Evolutionary conservation across 2,329 filamentous ascomycete species (phyloP), one percentile per base, ranked within the genome.

Genomic region (Aspergillus pseudoglaucus): DNA sequence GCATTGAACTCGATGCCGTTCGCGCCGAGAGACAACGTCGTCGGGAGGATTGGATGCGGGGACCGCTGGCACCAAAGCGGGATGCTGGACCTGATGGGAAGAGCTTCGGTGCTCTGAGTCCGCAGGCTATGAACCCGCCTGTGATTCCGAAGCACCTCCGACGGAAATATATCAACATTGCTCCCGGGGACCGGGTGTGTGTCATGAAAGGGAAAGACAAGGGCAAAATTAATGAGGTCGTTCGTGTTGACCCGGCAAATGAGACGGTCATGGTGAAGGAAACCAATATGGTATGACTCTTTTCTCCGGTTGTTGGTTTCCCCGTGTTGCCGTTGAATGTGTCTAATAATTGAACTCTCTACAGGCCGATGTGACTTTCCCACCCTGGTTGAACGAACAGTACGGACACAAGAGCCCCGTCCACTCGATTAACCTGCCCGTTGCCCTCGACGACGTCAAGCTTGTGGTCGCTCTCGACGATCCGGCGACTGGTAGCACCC

Each of bases 211-310:
- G 91, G 7, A 79, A 78, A 32, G 87, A 93, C 61, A 86, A 84
- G 72, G 90, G 90, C 60, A 88, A 85, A 72, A 93, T 98, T 68
- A 87, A 88, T 44, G 72, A 73, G n/a, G 80, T 97, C 40, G 67
- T 65, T 50, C 66, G 73, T 1, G 73, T 94, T 41, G 71, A 81
- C 54, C 52, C 62, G 4, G 67, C 76, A 9, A 72, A 69, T 41
- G 83, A 81, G 51, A 77, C 78, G 52, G 73, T 88, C 41, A 75
- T 70, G n/a, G 70, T 90, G 39, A 75, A 81, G 52, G 80, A 77
- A 20, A 58, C 83, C 51, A 83, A 85, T 61, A 74, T 78, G 75
- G 87, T 90, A 60, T 45, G 59, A 40, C 6, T 44, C 41, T 37
- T 14, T 35, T 6, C 15, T n/a, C n/a, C 23, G 41, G 35, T 9